phyloP scores from a whole-genome alignment of 768 basidiomycete genomes.

The Xerocomus brunneocitrinus region DNA sequence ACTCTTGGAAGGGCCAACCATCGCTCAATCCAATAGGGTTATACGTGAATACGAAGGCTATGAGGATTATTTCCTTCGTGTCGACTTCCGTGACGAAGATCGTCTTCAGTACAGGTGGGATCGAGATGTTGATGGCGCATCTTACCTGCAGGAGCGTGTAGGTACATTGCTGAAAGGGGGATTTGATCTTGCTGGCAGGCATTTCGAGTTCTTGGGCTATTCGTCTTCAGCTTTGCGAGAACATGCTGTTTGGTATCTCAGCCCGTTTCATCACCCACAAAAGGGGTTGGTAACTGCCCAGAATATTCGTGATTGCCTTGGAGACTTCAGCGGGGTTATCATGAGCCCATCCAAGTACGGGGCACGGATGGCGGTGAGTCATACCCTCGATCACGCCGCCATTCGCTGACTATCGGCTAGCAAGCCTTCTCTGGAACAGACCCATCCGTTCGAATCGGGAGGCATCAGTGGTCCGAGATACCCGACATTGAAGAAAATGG shows the following conservation, averaged over 20 bases:
- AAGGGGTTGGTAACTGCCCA: constrained; percentile 48
- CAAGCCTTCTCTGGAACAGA: constrained; percentile 85
- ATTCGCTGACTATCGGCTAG: constrained; percentile 15
- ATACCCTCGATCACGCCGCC: neutral
- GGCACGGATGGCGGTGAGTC: constrained; percentile 58
- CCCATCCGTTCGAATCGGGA: constrained; percentile 54
- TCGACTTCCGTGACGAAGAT: constrained; percentile 84
- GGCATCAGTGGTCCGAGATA: constrained; percentile 59
- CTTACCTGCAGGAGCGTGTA: constrained; percentile 56
- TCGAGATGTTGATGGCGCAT: constrained; percentile 53
- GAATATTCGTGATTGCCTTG: constrained; percentile 57
- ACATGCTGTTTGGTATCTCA: constrained; percentile 81
- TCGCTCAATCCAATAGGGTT: constrained; percentile 74
- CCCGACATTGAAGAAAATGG: constrained; percentile 46
- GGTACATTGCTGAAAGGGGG: constrained; percentile 57
- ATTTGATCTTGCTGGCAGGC: constrained; percentile 63
- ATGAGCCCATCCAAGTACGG: constrained; percentile 73
- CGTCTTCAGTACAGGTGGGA: constrained; percentile 69
- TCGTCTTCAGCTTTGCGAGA: constrained; percentile 73
- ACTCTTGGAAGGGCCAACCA: constrained; percentile 71
- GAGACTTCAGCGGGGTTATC: constrained; percentile 60
- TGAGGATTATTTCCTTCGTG: constrained; percentile 71
- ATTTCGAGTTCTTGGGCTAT: constrained; percentile 79
- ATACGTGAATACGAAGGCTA: constrained; percentile 61
- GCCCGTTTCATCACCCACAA: constrained; percentile 49